A percentile compares a stretch with the other conserved stretches of the same genome.
These are phyloP conservation scores for Echites panduratus DNA, from an alignment of 257 asterid genomes.

Conservation along the genomic window DNA sequence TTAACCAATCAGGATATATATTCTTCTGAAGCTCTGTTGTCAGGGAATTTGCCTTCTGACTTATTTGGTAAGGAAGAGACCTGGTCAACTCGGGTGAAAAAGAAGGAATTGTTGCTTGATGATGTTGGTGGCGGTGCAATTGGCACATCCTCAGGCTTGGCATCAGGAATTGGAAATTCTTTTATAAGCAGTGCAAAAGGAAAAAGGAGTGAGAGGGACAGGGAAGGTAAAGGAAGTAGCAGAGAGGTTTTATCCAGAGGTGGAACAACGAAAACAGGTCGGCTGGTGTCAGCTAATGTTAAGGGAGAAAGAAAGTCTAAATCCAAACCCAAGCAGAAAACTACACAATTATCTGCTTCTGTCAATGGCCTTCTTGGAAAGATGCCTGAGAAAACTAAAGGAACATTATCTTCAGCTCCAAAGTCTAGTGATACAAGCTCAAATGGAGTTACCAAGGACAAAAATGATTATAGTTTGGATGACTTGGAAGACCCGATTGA, in stretches of 20 bases:
- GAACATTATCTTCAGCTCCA: slow-evolving; percentile 36
- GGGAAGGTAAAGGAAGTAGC: slow-evolving; percentile 73
- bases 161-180: slow-evolving; percentile 58
- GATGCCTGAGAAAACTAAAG: slow-evolving; percentile 53
- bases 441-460: slow-evolving; percentile 37
- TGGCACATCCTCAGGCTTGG: slow-evolving; percentile 33
- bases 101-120: slow-evolving; percentile 65
- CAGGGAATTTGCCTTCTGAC: slow-evolving; percentile 45
- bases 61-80: slow-evolving; percentile 46
- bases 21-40: slow-evolving; percentile 41
- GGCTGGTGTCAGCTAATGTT: slow-evolving; percentile 39
- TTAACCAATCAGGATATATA: slow-evolving; percentile 41
- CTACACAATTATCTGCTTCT: slow-evolving; percentile 62
- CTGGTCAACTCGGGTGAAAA: slow-evolving; percentile 56
- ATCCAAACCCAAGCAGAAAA: slow-evolving; percentile 78
- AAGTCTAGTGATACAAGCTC: slow-evolving; percentile 46
- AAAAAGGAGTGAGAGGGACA: slow-evolving; percentile 74
- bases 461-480: slow-evolving; percentile 36
- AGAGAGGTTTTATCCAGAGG: slow-evolving; percentile 57
- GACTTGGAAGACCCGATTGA: slow-evolving; percentile 90
- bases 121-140: slow-evolving; percentile 54
- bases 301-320: slow-evolving; percentile 87
- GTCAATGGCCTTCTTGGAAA: slow-evolving; percentile 61
- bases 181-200: slow-evolving; percentile 75
- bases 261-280: slow-evolving; percentile 58